Evolutionary conservation across 306 rosid genomes (phyloP).

Genomic region (Prunus kanzakura): DNA sequence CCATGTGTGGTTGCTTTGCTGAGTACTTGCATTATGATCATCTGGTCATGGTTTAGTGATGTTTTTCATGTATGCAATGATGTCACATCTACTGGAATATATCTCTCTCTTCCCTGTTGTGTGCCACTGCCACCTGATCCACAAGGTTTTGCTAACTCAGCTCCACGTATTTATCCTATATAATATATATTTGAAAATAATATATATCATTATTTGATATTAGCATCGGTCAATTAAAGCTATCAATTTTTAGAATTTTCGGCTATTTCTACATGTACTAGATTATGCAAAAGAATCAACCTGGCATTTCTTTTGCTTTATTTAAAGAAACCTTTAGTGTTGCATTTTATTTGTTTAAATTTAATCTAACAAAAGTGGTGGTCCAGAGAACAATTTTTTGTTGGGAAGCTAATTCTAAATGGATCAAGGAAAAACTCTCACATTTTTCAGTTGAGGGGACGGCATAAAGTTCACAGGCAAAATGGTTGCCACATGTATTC

Average conservation of each 20-base stretch:
- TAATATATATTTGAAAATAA: too few species aligned
- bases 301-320: background rate
- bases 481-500: background rate
- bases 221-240: background rate
- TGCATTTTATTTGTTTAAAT: too few species aligned
- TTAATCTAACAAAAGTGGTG: background rate
- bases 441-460: too few species aligned
- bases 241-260: background rate
- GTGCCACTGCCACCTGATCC: background rate
- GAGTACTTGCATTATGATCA: too few species aligned
- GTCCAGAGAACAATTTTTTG: background rate
- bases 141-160: conserved; percentile 1
- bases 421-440: too few species aligned
- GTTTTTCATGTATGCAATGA: background rate
- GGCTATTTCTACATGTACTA: background rate
- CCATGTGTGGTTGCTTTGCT: background rate
- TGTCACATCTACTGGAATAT: background rate
- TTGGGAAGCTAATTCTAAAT: background rate
- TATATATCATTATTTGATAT: too few species aligned
- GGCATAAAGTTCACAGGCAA: background rate
- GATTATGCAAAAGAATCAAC: background rate
- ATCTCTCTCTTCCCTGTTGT: background rate
- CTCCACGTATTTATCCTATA: background rate
- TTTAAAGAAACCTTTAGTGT: too few species aligned
- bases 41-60: background rate